These are phyloP conservation scores for Penicillium sp. DNA, from an alignment of 2,329 filamentous ascomycete genomes.

Conservation along the genomic window DNA sequence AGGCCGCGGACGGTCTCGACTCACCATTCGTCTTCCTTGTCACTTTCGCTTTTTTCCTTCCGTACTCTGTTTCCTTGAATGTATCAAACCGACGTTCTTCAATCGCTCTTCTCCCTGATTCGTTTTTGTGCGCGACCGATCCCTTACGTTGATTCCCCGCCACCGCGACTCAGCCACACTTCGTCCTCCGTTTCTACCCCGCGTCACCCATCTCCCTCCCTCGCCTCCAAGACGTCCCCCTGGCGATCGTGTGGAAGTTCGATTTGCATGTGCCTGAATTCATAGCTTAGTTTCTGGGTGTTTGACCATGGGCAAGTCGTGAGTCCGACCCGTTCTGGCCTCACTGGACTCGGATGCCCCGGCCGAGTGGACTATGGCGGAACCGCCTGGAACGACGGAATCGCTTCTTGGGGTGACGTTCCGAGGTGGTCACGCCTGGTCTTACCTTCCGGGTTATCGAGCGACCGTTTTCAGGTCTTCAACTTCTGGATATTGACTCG, in stretches of 20 bases:
- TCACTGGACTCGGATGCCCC: constrained; percentile 3
- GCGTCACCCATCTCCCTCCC: constrained; percentile 15
- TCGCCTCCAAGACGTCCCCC: constrained; percentile 6
- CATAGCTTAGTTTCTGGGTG: constrained; percentile 5
- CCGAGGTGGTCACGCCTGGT: neutral
- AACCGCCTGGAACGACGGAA: constrained; percentile 3
- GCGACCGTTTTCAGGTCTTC: neutral
- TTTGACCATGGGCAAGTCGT: constrained; percentile 40
- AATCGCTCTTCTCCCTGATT: neutral
- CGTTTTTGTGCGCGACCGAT: neutral
- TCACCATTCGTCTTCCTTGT: neutral
- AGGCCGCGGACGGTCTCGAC: constrained; percentile 23
- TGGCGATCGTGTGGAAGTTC: constrained; percentile 3
- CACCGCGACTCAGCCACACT: constrained; percentile 20
- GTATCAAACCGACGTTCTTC: neutral
- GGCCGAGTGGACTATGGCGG: constrained; percentile 1
- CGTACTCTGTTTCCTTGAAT: neutral
- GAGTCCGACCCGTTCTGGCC: constrained; percentile 23
- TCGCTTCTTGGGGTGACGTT: neutral
- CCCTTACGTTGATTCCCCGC: neutral
- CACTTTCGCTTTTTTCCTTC: neutral
- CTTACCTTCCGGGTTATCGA: neutral
- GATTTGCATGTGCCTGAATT: constrained; percentile 7
- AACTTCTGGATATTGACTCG: constrained; percentile 1
- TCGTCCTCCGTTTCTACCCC: constrained; percentile 20